Conservation (phyloP, 352 stramenopile species). For the Pythium sukuiense region DNA sequence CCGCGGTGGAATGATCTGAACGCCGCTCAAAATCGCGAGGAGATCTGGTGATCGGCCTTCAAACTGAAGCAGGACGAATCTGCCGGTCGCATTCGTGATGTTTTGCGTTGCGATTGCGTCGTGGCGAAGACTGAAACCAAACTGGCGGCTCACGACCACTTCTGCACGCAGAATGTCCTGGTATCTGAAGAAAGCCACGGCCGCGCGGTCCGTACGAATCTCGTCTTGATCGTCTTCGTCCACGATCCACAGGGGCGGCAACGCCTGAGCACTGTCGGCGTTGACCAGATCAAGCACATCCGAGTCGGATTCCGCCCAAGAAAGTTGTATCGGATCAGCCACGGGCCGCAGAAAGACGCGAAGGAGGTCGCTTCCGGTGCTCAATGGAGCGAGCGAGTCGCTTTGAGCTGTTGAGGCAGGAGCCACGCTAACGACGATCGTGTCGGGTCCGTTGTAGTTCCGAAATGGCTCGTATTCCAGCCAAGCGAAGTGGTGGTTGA, state of each 20-base stretch:
- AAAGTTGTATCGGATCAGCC: constrained; percentile 31
- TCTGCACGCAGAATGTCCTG: constrained; percentile 5
- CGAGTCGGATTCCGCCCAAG: constrained; percentile 20
- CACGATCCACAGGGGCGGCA: constrained; percentile 6
- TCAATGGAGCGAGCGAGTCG: not conserved
- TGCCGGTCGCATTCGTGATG: not conserved
- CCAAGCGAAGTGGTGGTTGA: constrained; percentile 24
- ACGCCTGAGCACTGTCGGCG: not conserved
- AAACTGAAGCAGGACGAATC: constrained; percentile 7
- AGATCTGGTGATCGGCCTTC: constrained; percentile 11
- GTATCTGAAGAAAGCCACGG: constrained; percentile 10
- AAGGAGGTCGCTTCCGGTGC: constrained; percentile 26
- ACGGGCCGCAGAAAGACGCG: constrained; percentile 36
- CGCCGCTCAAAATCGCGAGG: constrained; percentile 1
- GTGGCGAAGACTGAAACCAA: constrained; percentile 4
- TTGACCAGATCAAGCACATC: not conserved
- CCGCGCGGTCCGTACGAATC: not conserved
- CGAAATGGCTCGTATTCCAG: constrained; percentile 31
- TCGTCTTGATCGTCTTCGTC: constrained; percentile 11
- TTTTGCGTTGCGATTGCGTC: constrained; percentile 2
- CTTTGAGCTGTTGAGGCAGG: not conserved
- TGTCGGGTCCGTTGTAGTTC: constrained; percentile 42
- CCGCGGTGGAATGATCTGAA: not conserved
- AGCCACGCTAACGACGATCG: constrained; percentile 35
- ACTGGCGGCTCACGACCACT: not conserved